A percentile compares a stretch with the other conserved stretches of the same genome.
Conservation (phyloP, 129 eudicot species). For the Pittosporum tobira region DNA sequence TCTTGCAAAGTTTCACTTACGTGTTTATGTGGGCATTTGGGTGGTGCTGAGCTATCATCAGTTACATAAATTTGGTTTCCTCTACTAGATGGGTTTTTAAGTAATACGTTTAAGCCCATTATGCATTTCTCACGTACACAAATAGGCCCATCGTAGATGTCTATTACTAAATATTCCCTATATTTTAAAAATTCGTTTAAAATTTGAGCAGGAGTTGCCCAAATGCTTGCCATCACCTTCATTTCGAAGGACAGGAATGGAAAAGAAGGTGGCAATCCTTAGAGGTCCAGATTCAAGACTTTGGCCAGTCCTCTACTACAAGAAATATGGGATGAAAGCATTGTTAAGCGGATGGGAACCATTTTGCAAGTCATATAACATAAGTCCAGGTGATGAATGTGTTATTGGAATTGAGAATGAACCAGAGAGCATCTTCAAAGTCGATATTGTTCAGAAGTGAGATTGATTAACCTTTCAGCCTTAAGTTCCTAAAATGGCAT, state of each 20-base stretch:
- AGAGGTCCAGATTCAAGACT: constrained; percentile 18
- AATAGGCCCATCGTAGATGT: background rate
- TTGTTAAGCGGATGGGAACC: constrained; percentile 30
- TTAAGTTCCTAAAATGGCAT: background rate
- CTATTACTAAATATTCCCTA: no score
- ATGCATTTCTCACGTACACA: background rate
- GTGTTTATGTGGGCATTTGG: no score
- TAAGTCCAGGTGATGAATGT: constrained; percentile 32
- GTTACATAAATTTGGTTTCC: background rate
- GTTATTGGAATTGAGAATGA: constrained; percentile 24
- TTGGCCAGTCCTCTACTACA: constrained; percentile 36
- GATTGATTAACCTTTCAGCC: background rate
- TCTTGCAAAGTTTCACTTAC: no score
- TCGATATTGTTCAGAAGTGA: background rate
- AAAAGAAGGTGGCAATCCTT: constrained; percentile 19
- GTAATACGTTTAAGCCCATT: background rate
- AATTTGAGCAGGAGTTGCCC: constrained; percentile 35
- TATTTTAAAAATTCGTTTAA: background rate
- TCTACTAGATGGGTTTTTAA: background rate
- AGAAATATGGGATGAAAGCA: constrained; percentile 25
- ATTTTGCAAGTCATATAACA: constrained; percentile 23
- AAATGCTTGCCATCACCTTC: constrained; percentile 7
- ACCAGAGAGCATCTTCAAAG: background rate
- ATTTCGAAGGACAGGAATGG: constrained; percentile 3
- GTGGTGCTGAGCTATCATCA: background rate